These are phyloP conservation scores for Aspergillus biplanus DNA, from an alignment of 495 filamentous ascomycete genomes.

Conservation along the genomic window DNA sequence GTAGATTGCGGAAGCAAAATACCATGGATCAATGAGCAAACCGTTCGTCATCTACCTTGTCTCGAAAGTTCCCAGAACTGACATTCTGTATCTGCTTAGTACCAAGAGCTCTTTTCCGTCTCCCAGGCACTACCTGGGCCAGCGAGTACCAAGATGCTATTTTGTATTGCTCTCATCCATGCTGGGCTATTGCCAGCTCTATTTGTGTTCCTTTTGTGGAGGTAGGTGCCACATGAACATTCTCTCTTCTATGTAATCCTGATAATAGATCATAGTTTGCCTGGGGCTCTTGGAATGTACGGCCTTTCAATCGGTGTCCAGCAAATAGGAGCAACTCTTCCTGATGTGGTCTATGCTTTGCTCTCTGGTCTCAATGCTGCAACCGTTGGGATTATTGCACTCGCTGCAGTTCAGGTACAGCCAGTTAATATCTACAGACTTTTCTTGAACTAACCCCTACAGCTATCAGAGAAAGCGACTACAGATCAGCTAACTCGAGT, in stretches of 20 bases:
- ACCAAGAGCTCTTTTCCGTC: slow-evolving; percentile 82
- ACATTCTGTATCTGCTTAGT: slow-evolving; percentile 47
- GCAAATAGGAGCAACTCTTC: slow-evolving; percentile 62
- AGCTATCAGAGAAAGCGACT: slow-evolving; percentile 71
- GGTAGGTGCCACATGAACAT: slow-evolving; percentile 36
- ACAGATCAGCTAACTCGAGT: slow-evolving; percentile 71
- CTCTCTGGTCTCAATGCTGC: slow-evolving; percentile 79
- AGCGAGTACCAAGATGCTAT: slow-evolving; percentile 78
- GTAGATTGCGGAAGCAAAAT: slow-evolving; percentile 54
- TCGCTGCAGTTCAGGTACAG: slow-evolving; percentile 67
- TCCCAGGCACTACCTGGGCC: slow-evolving; percentile 78
- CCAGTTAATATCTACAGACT: neutral
- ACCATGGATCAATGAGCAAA: slow-evolving; percentile 77
- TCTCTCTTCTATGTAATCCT: neutral
- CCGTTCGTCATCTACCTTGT: slow-evolving; percentile 39
- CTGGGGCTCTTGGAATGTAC: slow-evolving; percentile 79
- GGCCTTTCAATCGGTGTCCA: slow-evolving; percentile 69
- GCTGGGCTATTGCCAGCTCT: slow-evolving; percentile 65
- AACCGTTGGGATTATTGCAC: slow-evolving; percentile 77
- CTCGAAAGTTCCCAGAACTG: neutral
- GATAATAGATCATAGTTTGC: slow-evolving; percentile 50
- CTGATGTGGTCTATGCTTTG: slow-evolving; percentile 69
- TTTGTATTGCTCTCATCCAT: slow-evolving; percentile 70
- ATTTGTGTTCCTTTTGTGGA: slow-evolving; percentile 71
- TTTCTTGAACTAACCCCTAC: neutral